A percentile compares a stretch with the other conserved stretches of the same genome.
These are phyloP conservation scores for Spirogloea muscicola DNA, from an alignment of 139 green algal genomes.

Conservation along the genomic window DNA sequence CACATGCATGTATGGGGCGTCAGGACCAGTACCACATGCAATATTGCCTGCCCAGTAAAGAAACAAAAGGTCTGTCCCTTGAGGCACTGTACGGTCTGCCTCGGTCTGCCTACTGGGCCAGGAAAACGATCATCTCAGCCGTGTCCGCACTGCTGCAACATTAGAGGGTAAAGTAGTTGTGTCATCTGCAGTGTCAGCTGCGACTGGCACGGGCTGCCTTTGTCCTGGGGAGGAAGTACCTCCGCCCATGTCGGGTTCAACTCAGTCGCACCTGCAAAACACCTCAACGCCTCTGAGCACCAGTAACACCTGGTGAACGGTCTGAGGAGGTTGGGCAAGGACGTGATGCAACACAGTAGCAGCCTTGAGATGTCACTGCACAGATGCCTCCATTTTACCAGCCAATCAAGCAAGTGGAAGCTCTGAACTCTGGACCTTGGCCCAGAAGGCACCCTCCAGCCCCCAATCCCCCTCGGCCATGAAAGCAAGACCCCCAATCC, in stretches of 20 bases:
- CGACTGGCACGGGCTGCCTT: too few relatives aligned
- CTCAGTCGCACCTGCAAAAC: slow-evolving; percentile 24
- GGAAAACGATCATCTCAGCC: too few relatives aligned
- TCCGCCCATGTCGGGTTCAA: slow-evolving; percentile 12
- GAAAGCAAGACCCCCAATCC: too few relatives aligned
- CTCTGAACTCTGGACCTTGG: too few relatives aligned
- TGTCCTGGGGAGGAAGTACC: neutral
- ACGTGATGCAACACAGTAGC: neutral
- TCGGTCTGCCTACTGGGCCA: neutral
- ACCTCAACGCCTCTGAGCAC: too few relatives aligned
- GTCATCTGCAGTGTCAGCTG: too few relatives aligned
- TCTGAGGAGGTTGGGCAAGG: neutral
- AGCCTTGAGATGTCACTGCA: neutral
- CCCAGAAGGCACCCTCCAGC: too few relatives aligned
- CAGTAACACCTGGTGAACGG: neutral
- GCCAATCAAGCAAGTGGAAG: too few relatives aligned
- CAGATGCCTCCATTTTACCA: too few relatives aligned
- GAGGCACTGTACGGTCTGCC: neutral
- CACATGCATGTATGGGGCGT: neutral
- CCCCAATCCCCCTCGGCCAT: too few relatives aligned
- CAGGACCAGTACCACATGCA: neutral
- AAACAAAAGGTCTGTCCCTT: neutral
- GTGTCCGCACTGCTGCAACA: too few relatives aligned
- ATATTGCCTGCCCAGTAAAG: neutral
- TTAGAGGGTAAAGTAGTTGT: too few relatives aligned